Evolutionary conservation across 2,329 filamentous ascomycete species (phyloP).

Genomic region (Cryphonectria naterciae): DNA sequence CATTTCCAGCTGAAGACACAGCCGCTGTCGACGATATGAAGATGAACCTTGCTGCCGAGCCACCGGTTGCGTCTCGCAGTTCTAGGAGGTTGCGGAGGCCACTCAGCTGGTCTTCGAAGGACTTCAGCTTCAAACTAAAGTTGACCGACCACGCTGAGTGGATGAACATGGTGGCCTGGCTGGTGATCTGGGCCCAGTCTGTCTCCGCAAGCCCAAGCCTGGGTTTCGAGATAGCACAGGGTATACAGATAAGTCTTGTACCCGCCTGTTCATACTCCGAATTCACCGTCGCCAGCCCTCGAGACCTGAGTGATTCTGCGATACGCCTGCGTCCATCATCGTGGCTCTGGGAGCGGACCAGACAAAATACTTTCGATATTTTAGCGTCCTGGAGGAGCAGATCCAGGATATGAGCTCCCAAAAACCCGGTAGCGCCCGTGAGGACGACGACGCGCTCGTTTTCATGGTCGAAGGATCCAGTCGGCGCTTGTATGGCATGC

Average conservation of each 20-base stretch:
- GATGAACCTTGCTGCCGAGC: slow-evolving; percentile 30
- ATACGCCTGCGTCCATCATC: slow-evolving; percentile 50
- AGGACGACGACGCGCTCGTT: slow-evolving; percentile 32
- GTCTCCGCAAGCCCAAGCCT: slow-evolving; percentile 51
- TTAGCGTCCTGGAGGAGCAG: slow-evolving; percentile 43
- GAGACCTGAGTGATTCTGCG: slow-evolving; percentile 30
- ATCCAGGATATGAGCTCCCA: slow-evolving; percentile 56
- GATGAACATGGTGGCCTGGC: slow-evolving; percentile 50
- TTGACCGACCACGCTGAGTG: slow-evolving; percentile 60
- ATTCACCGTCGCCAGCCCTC: slow-evolving; percentile 13
- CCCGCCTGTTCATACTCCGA: slow-evolving; percentile 34
- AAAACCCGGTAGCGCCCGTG: slow-evolving; percentile 36
- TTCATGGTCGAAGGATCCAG: slow-evolving; percentile 7
- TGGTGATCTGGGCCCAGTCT: slow-evolving; percentile 46
- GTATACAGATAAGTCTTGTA: slow-evolving; percentile 50
- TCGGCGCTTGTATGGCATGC: slow-evolving; percentile 26
- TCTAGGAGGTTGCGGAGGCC: slow-evolving; percentile 50
- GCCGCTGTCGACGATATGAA: slow-evolving; percentile 37
- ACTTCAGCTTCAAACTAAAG: slow-evolving; percentile 54
- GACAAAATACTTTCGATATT: slow-evolving; percentile 56
- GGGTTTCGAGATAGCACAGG: slow-evolving; percentile 50
- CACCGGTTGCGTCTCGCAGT: slow-evolving; percentile 17
- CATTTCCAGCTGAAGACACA: slow-evolving; percentile 12
- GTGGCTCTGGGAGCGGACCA: slow-evolving; percentile 53
- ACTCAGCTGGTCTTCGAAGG: slow-evolving; percentile 52